Evolutionary conservation across 78 protist species (phyloP).

Genomic region (Acrasis kona): DNA sequence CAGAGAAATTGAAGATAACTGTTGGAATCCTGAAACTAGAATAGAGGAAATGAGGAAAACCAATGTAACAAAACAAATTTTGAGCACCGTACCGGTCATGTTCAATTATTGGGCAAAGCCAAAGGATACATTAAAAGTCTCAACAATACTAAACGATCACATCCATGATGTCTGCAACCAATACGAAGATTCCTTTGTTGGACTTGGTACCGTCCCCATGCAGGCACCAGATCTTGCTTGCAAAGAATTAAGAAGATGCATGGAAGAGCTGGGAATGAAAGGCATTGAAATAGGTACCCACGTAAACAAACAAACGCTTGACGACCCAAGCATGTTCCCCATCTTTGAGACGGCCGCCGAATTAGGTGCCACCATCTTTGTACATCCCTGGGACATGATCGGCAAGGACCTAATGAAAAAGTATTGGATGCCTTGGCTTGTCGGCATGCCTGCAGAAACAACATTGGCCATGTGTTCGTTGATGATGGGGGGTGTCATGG

Average conservation of each 20-base stretch:
- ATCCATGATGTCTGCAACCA: constrained; percentile 43
- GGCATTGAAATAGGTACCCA: constrained; percentile 48
- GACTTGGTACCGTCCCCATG: constrained; percentile 85
- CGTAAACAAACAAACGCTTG: constrained; percentile 66
- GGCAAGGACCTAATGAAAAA: constrained; percentile 20
- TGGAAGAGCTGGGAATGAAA: constrained; percentile 31
- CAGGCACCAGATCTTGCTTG: constrained; percentile 72
- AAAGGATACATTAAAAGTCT: constrained; percentile 49
- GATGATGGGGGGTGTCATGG: constrained; percentile 77
- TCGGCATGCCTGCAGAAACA: constrained; percentile 91
- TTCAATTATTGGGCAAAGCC: constrained; percentile 81
- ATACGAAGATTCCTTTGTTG: constrained; percentile 76
- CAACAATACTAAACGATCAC: constrained; percentile 79
- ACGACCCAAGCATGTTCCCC: constrained; percentile 65
- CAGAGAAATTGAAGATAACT: constrained; percentile 65
- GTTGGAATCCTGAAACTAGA: constrained; percentile 55
- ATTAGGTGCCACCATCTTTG: constrained; percentile 56
- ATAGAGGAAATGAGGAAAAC: constrained; percentile 49
- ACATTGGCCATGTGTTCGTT: constrained; percentile 76
- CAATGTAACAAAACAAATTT: constrained; percentile 65
- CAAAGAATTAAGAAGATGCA: constrained; percentile 44
- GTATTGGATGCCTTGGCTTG: constrained; percentile 66
- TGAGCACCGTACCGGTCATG: constrained; percentile 73
- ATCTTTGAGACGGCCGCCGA: constrained; percentile 52
- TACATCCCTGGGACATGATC: constrained; percentile 91